A percentile compares a stretch with the other conserved stretches of the same genome.
Conservation (phyloP, 2,329 filamentous ascomycete species). For the Cladobotryum mycophilum region DNA sequence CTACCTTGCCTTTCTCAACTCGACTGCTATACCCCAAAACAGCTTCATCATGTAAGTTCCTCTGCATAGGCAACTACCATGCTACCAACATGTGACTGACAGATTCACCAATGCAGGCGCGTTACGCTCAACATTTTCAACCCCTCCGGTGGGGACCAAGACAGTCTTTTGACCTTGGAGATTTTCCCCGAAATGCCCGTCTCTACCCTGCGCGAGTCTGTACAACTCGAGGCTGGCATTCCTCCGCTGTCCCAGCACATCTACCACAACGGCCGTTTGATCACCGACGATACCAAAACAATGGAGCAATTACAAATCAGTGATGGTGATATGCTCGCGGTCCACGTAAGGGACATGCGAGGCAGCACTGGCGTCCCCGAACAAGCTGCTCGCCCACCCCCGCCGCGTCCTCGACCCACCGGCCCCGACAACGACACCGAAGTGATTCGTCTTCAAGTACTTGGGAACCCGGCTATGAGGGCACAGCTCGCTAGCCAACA, state of each 20-base stretch:
- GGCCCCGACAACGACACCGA: constrained; percentile 61
- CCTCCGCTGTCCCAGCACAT: constrained; percentile 70
- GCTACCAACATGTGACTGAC: background rate
- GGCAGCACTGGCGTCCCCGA: constrained; percentile 39
- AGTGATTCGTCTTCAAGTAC: constrained; percentile 71
- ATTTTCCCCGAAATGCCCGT: constrained; percentile 78
- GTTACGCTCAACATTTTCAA: constrained; percentile 82
- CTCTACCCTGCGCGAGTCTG: constrained; percentile 77
- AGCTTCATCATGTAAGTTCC: constrained; percentile 8
- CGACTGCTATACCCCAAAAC: too few relatives aligned
- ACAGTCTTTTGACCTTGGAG: constrained; percentile 75
- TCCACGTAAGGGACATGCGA: constrained; percentile 64
- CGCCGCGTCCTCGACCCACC: constrained; percentile 23
- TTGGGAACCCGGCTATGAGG: constrained; percentile 70
- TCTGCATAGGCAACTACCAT: background rate
- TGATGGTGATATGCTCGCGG: constrained; percentile 87
- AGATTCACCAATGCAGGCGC: constrained; percentile 51
- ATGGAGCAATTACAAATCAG: constrained; percentile 73
- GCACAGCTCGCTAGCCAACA: constrained; percentile 64
- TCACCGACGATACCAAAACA: constrained; percentile 72
- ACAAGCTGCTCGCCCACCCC: constrained; percentile 28
- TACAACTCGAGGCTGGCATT: constrained; percentile 76
- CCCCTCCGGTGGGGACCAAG: constrained; percentile 58
- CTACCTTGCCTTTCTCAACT: too few relatives aligned
- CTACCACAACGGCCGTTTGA: constrained; percentile 80